Evolutionary conservation across 2,329 filamentous ascomycete species (phyloP), one percentile per base, ranked within the genome.

Genomic region (Ilyonectria mors-panacis): DNA sequence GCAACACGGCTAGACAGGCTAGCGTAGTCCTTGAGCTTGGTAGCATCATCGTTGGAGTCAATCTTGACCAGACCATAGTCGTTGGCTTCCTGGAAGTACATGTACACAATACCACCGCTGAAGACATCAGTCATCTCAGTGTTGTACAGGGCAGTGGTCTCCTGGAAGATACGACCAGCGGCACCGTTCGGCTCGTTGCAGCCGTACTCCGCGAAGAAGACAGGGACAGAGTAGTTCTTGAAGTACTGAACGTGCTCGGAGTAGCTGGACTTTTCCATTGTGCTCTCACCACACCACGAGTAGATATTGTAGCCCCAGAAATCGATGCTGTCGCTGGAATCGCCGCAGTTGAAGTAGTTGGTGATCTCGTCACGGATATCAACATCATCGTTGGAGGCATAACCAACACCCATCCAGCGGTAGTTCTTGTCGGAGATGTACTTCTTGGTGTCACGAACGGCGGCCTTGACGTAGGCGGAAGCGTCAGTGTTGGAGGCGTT

Each of bases 291-390:
- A 81, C 96, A 99, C 96, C 96, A 99, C 59, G 95, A 97, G 88
- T 99, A 99, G 85, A 98, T 97, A 88, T 99, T 99, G 92, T 98
- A 98, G 66, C 96, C 96, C 93, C 95, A 99, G 87, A 97, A 98
- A 83, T 99, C 96, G 73, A 98, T 97, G 68, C 92, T 78, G 9
- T 85, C 84, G 37, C 85, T 79, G 68, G 89, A 81, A 3, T 76
- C 63, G 67, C 95, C 93, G 79, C 96, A 99, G 87, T 97, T 95
- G 85, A 99, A 98, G 88, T 97, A 99, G 79, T 94, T 85, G 74
- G 94, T 93, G 78, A 98, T 90, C 77, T 94, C 86, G 72, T 87
- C 87, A 81, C 96, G 93, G 75, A 97, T 97, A 23, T 89, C 87
- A 45, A 90, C 88, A 81, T 98, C 95, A 75, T 98, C 96, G 82